Evolutionary conservation across 768 basidiomycete genomes (phyloP).

Genomic region (Fomitopsis serialis): DNA sequence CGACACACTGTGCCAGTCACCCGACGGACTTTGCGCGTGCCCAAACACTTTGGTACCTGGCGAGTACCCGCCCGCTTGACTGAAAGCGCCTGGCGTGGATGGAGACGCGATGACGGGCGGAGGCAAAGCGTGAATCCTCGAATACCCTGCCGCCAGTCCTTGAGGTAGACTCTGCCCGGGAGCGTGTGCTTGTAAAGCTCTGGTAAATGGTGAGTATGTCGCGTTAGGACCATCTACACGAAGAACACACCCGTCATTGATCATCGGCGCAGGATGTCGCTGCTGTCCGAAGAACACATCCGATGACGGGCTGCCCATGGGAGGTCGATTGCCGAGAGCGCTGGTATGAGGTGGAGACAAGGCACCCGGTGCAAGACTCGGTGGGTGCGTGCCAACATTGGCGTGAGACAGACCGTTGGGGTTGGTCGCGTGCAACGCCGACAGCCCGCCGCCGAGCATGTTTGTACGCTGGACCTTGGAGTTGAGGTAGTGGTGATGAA

Average conservation of each 20-base stretch:
- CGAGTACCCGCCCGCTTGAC: constrained; percentile 19
- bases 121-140: constrained; percentile 75
- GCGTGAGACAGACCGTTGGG: constrained; percentile 9
- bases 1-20: constrained; percentile 28
- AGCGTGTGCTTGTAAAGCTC: constrained; percentile 82
- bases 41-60: constrained; percentile 20
- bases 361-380: constrained; percentile 11
- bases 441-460: constrained; percentile 14
- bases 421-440: constrained; percentile 15
- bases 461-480: constrained; percentile 37
- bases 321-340: constrained; percentile 15
- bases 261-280: constrained; percentile 21
- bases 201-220: constrained; percentile 58
- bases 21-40: constrained; percentile 15
- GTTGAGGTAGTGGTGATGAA: constrained; percentile 60
- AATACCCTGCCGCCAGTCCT: constrained; percentile 87
- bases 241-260: constrained; percentile 13
- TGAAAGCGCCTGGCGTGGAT: constrained; percentile 24
- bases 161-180: constrained; percentile 91
- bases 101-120: constrained; percentile 33
- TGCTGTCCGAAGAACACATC: constrained; percentile 32
- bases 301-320: constrained; percentile 24
- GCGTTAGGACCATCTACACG: constrained; percentile 24
- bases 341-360: constrained; percentile 23
- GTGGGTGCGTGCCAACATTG: constrained; percentile 9